These are phyloP conservation scores for Pseudogymnoascus sp. DNA, from an alignment of 2,329 filamentous ascomycete genomes.

Conservation along the genomic window DNA sequence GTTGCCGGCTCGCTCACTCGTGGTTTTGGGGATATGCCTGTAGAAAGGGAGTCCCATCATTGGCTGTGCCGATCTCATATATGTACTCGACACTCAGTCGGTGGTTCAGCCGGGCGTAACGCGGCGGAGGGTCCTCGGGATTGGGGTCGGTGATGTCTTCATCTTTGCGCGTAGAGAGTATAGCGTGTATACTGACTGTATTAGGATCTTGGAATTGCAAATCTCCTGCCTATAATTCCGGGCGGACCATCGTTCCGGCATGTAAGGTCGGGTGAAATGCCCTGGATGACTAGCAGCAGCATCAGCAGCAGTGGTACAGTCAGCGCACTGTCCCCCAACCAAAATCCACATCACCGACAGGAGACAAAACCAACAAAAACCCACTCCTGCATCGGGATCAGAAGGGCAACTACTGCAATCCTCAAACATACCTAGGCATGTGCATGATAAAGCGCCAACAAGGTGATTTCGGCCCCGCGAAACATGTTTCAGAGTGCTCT, in stretches of 20 bases:
- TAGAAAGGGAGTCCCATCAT: background rate
- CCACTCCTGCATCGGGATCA: background rate
- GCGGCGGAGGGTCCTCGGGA: background rate
- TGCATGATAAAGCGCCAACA: background rate
- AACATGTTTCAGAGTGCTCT: background rate
- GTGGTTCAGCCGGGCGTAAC: constrained; percentile 4
- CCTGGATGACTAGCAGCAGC: background rate
- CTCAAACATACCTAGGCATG: background rate
- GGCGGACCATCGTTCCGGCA: background rate
- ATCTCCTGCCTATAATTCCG: background rate
- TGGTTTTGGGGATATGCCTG: background rate
- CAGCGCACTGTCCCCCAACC: background rate
- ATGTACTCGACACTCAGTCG: background rate
- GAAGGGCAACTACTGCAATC: background rate
- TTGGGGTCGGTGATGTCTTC: background rate
- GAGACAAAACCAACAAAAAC: background rate
- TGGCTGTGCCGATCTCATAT: background rate
- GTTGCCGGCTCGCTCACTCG: background rate
- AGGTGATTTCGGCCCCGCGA: background rate
- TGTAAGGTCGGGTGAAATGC: background rate
- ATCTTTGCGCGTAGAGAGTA: background rate
- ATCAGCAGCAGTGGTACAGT: background rate
- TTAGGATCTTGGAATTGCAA: background rate
- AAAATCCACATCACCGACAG: background rate
- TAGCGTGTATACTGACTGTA: background rate